Conservation (phyloP, 192 early-diverging fungal genomes). For the Allomyces macrogynus region DNA sequence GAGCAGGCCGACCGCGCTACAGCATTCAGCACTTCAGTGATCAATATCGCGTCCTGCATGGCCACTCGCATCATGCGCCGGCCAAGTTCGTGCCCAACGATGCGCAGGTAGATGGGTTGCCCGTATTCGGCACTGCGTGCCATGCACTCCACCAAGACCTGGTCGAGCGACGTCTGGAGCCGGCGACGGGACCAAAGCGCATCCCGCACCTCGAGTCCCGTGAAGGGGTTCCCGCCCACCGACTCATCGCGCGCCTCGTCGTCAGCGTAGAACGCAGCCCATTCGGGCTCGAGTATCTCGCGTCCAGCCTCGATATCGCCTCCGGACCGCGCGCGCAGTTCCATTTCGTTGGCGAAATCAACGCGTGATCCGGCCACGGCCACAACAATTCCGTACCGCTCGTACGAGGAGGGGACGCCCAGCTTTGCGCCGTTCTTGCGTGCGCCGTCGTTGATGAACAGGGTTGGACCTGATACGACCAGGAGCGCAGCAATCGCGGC, state of each 20-base stretch:
- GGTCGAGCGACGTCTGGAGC: neutral
- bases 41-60: neutral
- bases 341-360: slow-evolving; percentile 10
- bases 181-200: neutral
- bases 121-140: neutral
- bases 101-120: neutral
- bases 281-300: no score
- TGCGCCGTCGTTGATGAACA: slow-evolving; percentile 14
- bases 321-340: neutral
- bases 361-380: slow-evolving; percentile 14
- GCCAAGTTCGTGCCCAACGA: neutral
- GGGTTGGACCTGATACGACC: slow-evolving; percentile 6
- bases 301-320: no score
- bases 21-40: neutral
- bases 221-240: no score
- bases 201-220: no score
- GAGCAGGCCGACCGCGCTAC: no score
- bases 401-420: neutral
- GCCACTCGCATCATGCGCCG: no score
- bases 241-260: no score
- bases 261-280: no score
- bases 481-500: slow-evolving; percentile 12
- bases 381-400: slow-evolving; percentile 6
- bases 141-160: neutral
- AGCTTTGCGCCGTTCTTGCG: slow-evolving; percentile 3